These are phyloP conservation scores for Cladosporium sp. DNA, from an alignment of 2,329 filamentous ascomycete genomes.

Conservation along the genomic window DNA sequence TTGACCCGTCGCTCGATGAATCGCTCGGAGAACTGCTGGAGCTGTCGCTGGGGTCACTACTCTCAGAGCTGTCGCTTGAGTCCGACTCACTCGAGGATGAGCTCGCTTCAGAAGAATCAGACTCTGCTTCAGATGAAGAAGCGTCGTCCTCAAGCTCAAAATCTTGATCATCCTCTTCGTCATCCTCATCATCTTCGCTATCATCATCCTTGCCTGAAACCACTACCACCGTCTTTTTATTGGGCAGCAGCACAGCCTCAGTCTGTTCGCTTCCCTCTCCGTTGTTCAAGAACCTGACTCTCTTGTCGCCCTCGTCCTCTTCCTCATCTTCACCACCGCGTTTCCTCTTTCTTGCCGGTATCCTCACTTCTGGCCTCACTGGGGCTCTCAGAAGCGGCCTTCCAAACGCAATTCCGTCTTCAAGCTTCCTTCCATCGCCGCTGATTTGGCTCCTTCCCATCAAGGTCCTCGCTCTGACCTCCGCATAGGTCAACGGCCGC, in stretches of 20 bases:
- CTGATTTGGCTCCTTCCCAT: constrained; percentile 82
- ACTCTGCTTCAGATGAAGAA: constrained; percentile 10
- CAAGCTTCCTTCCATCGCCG: constrained; percentile 72
- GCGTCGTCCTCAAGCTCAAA: constrained; percentile 23
- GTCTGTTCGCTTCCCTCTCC: neutral
- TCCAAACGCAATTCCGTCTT: constrained; percentile 85
- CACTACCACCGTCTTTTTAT: constrained; percentile 6
- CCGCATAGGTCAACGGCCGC: constrained; percentile 72
- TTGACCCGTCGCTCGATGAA: constrained; percentile 14
- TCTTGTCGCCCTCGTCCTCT: constrained; percentile 24
- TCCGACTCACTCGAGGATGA: constrained; percentile 10
- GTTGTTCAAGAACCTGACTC: constrained; percentile 7
- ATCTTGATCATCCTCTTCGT: constrained; percentile 27
- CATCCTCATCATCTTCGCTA: constrained; percentile 26
- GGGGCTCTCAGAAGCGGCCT: constrained; percentile 52
- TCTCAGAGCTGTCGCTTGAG: neutral
- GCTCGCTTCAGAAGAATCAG: neutral
- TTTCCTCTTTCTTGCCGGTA: constrained; percentile 34
- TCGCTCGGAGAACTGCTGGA: constrained; percentile 20
- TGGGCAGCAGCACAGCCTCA: neutral
- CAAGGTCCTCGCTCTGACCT: constrained; percentile 70
- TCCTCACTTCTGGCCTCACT: constrained; percentile 39
- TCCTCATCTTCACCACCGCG: constrained; percentile 36
- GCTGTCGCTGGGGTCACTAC: constrained; percentile 1
- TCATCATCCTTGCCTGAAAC: constrained; percentile 43